These are phyloP conservation scores for Heteromeles arbutifolia DNA, from an alignment of 306 rosid species.

Conservation along the genomic window DNA sequence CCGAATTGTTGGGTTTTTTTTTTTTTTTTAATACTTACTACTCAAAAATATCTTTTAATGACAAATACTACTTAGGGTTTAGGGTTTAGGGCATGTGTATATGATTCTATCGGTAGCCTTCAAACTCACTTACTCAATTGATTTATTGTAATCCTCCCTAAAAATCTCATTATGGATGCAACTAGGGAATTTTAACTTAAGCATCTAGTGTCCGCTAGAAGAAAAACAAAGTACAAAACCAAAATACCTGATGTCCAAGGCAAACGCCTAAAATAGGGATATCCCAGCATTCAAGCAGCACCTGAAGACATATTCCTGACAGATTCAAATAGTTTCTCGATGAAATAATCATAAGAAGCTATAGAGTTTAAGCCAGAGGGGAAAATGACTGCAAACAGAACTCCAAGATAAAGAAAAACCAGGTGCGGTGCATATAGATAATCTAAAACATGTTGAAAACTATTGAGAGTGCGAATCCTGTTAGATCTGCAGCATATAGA, in stretches of 20 bases:
- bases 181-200: neutral
- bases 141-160: neutral
- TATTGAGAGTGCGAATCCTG: neutral
- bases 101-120: neutral
- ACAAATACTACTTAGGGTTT: too few species aligned
- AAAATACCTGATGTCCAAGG: constrained; percentile 91
- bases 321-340: constrained; percentile 24
- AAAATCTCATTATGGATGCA: neutral
- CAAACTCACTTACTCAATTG: neutral
- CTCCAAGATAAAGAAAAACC: neutral
- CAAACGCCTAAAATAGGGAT: constrained; percentile 94
- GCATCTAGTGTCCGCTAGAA: neutral
- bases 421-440: too few species aligned
- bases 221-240: neutral
- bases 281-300: constrained; percentile 73
- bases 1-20: too few species aligned
- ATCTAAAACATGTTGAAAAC: neutral
- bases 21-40: too few species aligned
- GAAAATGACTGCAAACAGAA: neutral
- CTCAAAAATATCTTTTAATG: too few species aligned
- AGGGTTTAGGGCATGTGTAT: neutral
- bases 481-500: neutral
- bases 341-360: constrained; percentile 9
- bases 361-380: neutral
- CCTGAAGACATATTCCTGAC: constrained; percentile 83